Conservation (phyloP, 768 basidiomycete genomes). For the Boletus sp. region DNA sequence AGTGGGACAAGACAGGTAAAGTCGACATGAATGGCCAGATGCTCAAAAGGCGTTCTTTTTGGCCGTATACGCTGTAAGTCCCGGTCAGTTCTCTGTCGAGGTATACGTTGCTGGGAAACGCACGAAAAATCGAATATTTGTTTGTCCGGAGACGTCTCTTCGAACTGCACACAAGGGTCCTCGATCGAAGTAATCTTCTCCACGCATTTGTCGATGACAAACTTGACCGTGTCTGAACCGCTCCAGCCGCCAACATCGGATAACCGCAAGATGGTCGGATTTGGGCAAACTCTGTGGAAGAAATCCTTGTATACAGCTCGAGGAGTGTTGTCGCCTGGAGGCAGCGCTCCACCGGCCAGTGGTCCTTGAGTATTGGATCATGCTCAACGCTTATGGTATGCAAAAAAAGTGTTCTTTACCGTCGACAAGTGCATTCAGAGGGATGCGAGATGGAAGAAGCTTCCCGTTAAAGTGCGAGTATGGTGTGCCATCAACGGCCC, state of each 20-base stretch:
- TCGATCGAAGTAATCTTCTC: background rate
- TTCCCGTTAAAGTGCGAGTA: background rate
- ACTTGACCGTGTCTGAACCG: background rate
- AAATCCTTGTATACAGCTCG: constrained; percentile 3
- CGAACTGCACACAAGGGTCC: background rate
- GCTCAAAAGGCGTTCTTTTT: background rate
- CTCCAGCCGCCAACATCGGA: background rate
- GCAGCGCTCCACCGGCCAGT: background rate
- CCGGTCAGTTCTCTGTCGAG: background rate
- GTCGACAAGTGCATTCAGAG: background rate
- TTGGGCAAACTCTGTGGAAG: background rate
- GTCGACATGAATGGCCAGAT: background rate
- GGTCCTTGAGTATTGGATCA: background rate
- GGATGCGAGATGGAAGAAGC: background rate
- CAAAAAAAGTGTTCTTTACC: background rate
- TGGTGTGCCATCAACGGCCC: background rate
- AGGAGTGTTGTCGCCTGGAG: background rate
- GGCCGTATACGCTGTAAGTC: background rate
- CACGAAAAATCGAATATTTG: background rate
- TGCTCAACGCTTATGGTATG: background rate
- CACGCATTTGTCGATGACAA: background rate
- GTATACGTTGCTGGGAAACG: background rate
- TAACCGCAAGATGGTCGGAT: background rate
- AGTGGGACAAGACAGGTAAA: background rate
- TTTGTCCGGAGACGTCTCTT: background rate